Evolutionary conservation across 257 asterid genomes (phyloP).

Genomic region (Anisodus tanguticus): DNA sequence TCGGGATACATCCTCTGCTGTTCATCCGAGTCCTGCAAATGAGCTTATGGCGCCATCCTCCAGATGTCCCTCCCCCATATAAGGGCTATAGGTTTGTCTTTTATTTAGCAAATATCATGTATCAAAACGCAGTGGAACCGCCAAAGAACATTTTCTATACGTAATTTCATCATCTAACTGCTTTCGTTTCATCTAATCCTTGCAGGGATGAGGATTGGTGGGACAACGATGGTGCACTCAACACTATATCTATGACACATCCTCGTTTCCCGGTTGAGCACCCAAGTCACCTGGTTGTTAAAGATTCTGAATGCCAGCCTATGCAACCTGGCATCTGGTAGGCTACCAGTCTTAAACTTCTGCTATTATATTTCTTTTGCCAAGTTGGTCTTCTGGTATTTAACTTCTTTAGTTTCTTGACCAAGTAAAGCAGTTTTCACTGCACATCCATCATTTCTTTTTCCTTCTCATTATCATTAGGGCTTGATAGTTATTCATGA

Average conservation of each 20-base stretch:
- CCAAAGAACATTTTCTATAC: background rate
- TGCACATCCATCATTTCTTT: background rate
- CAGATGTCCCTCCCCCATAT: constrained; percentile 75
- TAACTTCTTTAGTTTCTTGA: background rate
- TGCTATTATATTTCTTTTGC: background rate
- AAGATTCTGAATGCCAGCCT: constrained; percentile 88
- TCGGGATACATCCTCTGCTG: constrained; percentile 81
- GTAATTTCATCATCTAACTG: background rate
- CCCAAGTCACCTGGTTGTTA: constrained; percentile 61
- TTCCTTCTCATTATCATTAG: background rate
- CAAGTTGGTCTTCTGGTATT: background rate
- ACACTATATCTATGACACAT: constrained; percentile 97
- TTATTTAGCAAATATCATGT: background rate
- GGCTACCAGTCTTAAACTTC: constrained; percentile 33
- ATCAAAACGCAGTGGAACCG: background rate
- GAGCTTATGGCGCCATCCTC: constrained; percentile 84
- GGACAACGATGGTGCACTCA: constrained; percentile 98
- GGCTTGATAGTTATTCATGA: background rate
- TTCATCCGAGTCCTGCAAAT: constrained; percentile 88
- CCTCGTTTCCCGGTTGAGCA: constrained; percentile 94
- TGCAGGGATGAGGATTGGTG: constrained; percentile 98
- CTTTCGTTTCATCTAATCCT: constrained; percentile 3
- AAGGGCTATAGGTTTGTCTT: constrained; percentile 84
- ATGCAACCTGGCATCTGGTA: constrained; percentile 94
- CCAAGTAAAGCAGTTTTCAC: background rate